Evolutionary conservation across 2,329 filamentous ascomycete genomes (phyloP).

Genomic region (Neoscytalidium dimidiatum): DNA sequence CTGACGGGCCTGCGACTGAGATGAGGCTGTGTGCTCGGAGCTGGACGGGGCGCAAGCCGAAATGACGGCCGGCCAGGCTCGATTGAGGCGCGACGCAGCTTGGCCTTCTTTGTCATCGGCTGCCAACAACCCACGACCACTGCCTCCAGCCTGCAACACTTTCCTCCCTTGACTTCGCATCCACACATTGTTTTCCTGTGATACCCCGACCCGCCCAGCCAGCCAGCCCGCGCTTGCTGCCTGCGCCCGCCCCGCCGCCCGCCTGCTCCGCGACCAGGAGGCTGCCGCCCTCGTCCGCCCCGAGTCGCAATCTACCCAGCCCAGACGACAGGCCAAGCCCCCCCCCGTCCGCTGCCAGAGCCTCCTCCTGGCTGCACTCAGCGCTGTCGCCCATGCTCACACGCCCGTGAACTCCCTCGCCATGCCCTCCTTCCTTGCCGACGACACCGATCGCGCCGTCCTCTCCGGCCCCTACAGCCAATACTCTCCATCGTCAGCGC

Average conservation of each 20-base stretch:
- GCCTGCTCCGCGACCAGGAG: background rate
- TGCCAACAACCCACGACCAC: background rate
- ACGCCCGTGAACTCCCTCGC: slow-evolving; percentile 38
- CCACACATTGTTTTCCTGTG: slow-evolving; percentile 14
- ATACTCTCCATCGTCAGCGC: slow-evolving; percentile 20
- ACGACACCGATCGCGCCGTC: slow-evolving; percentile 44
- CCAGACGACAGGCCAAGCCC: slow-evolving; percentile 15
- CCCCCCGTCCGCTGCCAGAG: slow-evolving; percentile 15
- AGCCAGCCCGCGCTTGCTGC: background rate
- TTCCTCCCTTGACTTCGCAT: slow-evolving; percentile 6
- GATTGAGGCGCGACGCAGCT: slow-evolving; percentile 6
- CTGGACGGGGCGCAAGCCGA: slow-evolving; percentile 11
- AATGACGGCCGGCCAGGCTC: slow-evolving; percentile 11
- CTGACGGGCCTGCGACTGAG: background rate
- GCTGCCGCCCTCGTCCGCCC: background rate
- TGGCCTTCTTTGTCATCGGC: slow-evolving; percentile 8
- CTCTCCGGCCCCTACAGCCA: slow-evolving; percentile 19
- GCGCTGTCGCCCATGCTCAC: slow-evolving; percentile 10
- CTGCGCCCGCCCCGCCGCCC: background rate
- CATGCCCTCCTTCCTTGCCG: slow-evolving; percentile 55
- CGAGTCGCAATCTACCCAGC: slow-evolving; percentile 16
- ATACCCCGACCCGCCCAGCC: background rate
- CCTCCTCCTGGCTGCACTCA: slow-evolving; percentile 10
- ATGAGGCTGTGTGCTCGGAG: background rate
- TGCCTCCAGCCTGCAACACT: background rate